Evolutionary conservation across 1,139 yeast genomes (phyloP).

Genomic region (Suhomyces bokatorum): DNA sequence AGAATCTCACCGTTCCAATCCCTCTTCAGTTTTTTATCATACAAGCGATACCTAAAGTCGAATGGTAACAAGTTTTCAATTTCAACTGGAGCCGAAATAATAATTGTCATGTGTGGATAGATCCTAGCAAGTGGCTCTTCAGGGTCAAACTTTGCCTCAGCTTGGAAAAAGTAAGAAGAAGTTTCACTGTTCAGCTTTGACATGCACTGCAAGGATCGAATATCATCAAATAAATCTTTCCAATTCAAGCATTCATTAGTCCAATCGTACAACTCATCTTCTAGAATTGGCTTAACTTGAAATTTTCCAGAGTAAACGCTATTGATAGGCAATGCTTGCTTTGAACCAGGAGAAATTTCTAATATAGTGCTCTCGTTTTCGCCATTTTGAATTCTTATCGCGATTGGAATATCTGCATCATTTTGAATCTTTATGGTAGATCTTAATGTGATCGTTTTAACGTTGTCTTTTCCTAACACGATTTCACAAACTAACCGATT

Average conservation of each 20-base stretch:
- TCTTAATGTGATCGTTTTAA: conserved; percentile 71
- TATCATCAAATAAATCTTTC: conserved; percentile 57
- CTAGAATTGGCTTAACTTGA: conserved; percentile 59
- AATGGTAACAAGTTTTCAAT: conserved; percentile 84
- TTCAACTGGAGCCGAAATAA: conserved; percentile 83
- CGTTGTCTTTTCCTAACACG: conserved; percentile 67
- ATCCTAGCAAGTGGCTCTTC: conserved; percentile 69
- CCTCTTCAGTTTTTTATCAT: conserved; percentile 70
- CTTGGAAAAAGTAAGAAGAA: conserved; percentile 67
- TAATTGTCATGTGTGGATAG: conserved; percentile 82
- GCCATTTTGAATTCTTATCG: conserved; percentile 33
- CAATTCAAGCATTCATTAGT: conserved; percentile 62
- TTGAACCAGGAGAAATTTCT: conserved; percentile 52
- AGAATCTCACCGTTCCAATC: conserved; percentile 67
- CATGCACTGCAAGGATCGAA: conserved; percentile 61
- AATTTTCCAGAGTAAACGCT: conserved; percentile 60
- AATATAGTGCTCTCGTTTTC: conserved; percentile 17
- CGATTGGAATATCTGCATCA: conserved; percentile 64
- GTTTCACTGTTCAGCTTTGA: conserved; percentile 38
- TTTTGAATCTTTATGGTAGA: conserved; percentile 76
- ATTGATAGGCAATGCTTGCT: conserved; percentile 71
- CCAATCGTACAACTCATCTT: conserved; percentile 62
- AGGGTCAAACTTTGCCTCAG: conserved; percentile 62
- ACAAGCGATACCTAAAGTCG: conserved; percentile 72
- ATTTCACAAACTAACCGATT: conserved; percentile 76